Evolutionary conservation across 768 basidiomycete genomes (phyloP).

Genomic region (Tylopilus sp.): DNA sequence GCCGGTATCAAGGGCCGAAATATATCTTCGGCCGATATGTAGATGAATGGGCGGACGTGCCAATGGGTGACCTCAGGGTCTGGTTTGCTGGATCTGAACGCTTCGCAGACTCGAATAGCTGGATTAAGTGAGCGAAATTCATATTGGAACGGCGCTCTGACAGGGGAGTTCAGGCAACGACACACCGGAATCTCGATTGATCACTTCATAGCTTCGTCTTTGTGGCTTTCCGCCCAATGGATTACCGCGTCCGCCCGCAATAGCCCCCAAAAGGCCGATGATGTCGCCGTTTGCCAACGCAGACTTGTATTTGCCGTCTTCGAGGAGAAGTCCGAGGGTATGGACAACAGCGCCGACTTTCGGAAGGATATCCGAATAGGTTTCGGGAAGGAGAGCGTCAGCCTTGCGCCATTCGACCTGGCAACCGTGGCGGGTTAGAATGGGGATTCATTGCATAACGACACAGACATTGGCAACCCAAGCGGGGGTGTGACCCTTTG

Average conservation of each 20-base stretch:
- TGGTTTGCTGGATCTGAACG: constrained; percentile 54
- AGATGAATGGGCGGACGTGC: constrained; percentile 81
- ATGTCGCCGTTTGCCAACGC: constrained; percentile 60
- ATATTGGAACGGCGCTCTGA: constrained; percentile 3
- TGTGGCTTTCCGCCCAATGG: constrained; percentile 52
- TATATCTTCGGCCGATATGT: constrained; percentile 86
- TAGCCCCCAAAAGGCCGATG: constrained; percentile 44
- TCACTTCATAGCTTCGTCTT: constrained; percentile 60
- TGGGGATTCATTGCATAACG: not conserved
- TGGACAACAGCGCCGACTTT: constrained; percentile 80
- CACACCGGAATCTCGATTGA: constrained; percentile 91
- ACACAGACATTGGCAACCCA: constrained; percentile 73
- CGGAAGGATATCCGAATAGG: constrained; percentile 67
- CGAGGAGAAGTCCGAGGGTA: constrained; percentile 88
- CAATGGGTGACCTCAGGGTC: constrained; percentile 26
- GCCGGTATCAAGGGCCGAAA: constrained; percentile 83
- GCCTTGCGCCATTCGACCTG: constrained; percentile 89
- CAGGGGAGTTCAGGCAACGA: constrained; percentile 14
- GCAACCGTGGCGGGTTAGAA: constrained; percentile 5
- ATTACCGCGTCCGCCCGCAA: constrained; percentile 47
- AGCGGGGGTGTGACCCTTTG: constrained; percentile 85
- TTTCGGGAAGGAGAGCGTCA: constrained; percentile 73
- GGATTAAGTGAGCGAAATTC: constrained; percentile 12
- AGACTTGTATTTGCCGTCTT: constrained; percentile 76
- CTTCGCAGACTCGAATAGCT: constrained; percentile 77